Percentiles rank a stretch among this genome's conserved stretches.
phyloP scores from a whole-genome alignment of 2,329 filamentous ascomycete species.

The Pezizomycotina sp. region DNA sequence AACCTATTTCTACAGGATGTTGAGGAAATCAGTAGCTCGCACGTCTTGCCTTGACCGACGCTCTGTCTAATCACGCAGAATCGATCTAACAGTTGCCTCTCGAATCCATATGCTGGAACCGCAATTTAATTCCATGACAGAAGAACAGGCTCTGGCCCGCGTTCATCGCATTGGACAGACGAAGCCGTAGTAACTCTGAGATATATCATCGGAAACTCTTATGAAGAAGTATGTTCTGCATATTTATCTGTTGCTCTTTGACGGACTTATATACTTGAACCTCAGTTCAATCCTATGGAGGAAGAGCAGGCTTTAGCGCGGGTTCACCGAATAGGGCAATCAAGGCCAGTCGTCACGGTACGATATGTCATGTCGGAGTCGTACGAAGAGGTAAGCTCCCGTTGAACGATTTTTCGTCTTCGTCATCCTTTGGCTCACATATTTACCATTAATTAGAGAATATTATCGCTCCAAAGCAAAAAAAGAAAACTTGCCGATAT shows the following conservation, averaged over 20 bases:
- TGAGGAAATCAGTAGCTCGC: too few relatives aligned
- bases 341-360: constrained; percentile 22
- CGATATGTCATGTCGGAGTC: constrained; percentile 26
- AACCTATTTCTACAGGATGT: background rate
- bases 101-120: constrained; percentile 26
- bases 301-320: constrained; percentile 27
- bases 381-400: constrained; percentile 24
- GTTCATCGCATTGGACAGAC: constrained; percentile 25
- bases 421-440: too few relatives aligned
- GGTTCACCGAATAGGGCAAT: constrained; percentile 25
- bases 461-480: too few relatives aligned
- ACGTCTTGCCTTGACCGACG: too few relatives aligned
- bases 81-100: constrained; percentile 25
- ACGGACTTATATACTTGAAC: constrained; percentile 27
- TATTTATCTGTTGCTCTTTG: too few relatives aligned
- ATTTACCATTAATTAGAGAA: too few relatives aligned
- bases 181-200: constrained; percentile 23
- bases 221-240: constrained; percentile 26
- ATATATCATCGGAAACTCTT: constrained; percentile 23
- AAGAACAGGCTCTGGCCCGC: constrained; percentile 26
- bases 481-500: too few relatives aligned
- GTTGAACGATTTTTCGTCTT: too few relatives aligned
- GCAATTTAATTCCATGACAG: constrained; percentile 27
- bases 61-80: background rate
- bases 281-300: constrained; percentile 27